These are phyloP conservation scores for Herpomyces periplanetae DNA, from an alignment of 2,329 filamentous ascomycete genomes.

Conservation along the genomic window DNA sequence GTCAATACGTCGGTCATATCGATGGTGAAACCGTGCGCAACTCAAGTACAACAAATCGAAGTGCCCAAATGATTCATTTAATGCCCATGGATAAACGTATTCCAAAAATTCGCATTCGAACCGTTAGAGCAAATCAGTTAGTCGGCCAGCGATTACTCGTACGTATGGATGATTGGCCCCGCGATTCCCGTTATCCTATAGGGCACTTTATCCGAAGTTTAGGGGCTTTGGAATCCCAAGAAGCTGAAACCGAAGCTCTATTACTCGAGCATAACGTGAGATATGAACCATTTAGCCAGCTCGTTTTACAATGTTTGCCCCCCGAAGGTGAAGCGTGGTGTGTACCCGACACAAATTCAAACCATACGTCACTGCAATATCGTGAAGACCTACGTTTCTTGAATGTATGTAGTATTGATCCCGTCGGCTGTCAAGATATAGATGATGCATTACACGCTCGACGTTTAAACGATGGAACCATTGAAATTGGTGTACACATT, in stretches of 20 bases:
- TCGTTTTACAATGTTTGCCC: constrained; percentile 68
- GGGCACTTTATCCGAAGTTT: constrained; percentile 78
- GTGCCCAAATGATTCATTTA: constrained; percentile 69
- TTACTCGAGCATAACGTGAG: constrained; percentile 87
- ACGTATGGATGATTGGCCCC: constrained; percentile 77
- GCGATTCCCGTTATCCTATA: constrained; percentile 59
- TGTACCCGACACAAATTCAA: constrained; percentile 35
- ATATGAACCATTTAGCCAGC: constrained; percentile 82
- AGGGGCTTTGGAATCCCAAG: constrained; percentile 75
- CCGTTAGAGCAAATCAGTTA: constrained; percentile 53
- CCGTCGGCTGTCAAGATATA: constrained; percentile 80
- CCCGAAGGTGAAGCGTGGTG: constrained; percentile 72
- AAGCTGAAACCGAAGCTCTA: constrained; percentile 81
- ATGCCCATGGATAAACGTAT: constrained; percentile 94
- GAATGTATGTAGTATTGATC: constrained; percentile 86
- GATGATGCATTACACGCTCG: constrained; percentile 79
- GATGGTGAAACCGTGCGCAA: constrained; percentile 48
- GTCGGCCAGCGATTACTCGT: constrained; percentile 67
- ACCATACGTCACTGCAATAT: constrained; percentile 54
- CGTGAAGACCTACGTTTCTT: constrained; percentile 47
- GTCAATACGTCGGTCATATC: constrained; percentile 84
- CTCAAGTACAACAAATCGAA: constrained; percentile 30
- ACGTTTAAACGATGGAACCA: constrained; percentile 56
- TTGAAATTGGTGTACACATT: constrained; percentile 85
- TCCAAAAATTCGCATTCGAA: constrained; percentile 73